Conservation (phyloP, 441 rosid genomes). For the Aquilaria agallochum region DNA sequence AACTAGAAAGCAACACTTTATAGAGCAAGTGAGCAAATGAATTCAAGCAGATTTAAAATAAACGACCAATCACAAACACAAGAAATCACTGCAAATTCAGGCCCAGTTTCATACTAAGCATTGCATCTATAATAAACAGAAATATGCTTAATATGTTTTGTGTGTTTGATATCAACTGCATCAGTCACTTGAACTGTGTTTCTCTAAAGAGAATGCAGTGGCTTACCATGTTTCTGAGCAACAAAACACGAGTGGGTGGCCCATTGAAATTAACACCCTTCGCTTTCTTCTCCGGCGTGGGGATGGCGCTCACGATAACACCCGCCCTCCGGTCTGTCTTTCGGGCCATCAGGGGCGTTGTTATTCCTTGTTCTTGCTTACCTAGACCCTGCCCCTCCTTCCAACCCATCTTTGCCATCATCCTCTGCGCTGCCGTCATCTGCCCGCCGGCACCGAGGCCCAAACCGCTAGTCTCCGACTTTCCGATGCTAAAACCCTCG, state of each 20-base stretch:
- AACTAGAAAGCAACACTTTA: no score
- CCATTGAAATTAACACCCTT: conserved; percentile 86
- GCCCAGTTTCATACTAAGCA: no score
- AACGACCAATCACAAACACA: no score
- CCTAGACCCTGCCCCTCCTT: conserved; percentile 99
- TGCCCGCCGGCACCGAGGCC: conserved; percentile 99
- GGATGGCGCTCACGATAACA: conserved; percentile 93
- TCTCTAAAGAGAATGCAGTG: conserved; percentile 3
- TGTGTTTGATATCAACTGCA: neutral
- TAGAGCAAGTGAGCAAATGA: no score
- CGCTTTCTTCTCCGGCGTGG: conserved; percentile 73
- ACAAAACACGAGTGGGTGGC: conserved; percentile 78
- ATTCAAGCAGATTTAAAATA: no score
- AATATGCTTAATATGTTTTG: no score
- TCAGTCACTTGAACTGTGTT: neutral
- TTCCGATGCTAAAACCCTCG: conserved; percentile 66
- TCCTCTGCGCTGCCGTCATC: conserved; percentile 98
- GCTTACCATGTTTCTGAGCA: conserved; percentile 91
- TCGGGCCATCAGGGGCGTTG: conserved; percentile 94
- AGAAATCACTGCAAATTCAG: no score
- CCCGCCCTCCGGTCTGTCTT: conserved; percentile 98
- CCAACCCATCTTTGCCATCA: conserved; percentile 99
- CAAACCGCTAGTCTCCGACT: conserved; percentile 80
- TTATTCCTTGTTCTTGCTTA: conserved; percentile 91
- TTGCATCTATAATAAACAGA: no score